Conservation (phyloP, 1,284 basidiomycete genomes). For the Ustilago tritici region DNA sequence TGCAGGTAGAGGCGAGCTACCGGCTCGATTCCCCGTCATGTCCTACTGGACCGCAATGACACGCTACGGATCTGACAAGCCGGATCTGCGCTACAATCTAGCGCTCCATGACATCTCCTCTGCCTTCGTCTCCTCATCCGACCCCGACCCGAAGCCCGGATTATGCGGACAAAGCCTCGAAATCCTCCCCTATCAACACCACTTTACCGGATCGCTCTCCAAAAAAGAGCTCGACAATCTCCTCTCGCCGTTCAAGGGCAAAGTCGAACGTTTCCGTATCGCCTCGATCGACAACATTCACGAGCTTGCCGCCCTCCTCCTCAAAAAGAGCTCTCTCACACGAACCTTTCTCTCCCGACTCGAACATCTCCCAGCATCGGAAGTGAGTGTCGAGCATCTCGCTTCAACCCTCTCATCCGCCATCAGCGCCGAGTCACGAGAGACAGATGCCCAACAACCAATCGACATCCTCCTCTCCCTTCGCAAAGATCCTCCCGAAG, state of each 20-base stretch:
- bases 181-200: constrained; percentile 46
- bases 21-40: constrained; percentile 50
- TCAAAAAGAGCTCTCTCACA: constrained; percentile 54
- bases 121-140: constrained; percentile 20
- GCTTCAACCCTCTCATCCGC: constrained; percentile 55
- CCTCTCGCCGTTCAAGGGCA: constrained; percentile 30
- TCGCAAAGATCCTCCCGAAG: constrained; percentile 71
- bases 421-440: constrained; percentile 71
- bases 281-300: constrained; percentile 39
- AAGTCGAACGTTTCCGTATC: constrained; percentile 57
- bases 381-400: constrained; percentile 46
- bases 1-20: constrained; percentile 74
- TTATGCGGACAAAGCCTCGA: constrained; percentile 28
- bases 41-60: constrained; percentile 60
- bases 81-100: constrained; percentile 86
- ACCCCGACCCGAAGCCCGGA: background rate
- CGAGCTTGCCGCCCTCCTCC: constrained; percentile 52
- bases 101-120: constrained; percentile 49
- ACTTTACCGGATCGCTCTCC: constrained; percentile 33
- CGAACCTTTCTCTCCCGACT: constrained; percentile 27
- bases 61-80: constrained; percentile 90
- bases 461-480: constrained; percentile 47
- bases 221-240: constrained; percentile 53
- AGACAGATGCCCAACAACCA: constrained; percentile 71
- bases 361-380: constrained; percentile 28